phyloP scores from a whole-genome alignment of 192 early-diverging fungal species.

The Coemansia sp. region DNA sequence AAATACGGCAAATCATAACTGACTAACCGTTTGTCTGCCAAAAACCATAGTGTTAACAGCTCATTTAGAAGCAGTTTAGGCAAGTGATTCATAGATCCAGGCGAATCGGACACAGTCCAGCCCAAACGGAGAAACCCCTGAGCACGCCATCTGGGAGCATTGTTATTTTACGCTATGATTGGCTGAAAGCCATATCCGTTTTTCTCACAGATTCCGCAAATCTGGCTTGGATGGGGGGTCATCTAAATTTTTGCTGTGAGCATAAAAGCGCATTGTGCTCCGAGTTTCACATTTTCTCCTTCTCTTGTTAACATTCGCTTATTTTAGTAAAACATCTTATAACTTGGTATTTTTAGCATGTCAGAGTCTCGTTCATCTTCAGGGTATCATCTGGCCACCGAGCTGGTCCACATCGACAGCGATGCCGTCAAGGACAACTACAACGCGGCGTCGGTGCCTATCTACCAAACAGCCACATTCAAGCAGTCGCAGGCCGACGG shows the following conservation, averaged over 20 bases:
- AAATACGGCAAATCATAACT: too few species aligned
- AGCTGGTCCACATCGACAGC: slow-evolving; percentile 73
- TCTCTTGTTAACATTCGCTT: slow-evolving; percentile 4
- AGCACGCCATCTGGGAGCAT: slow-evolving; percentile 5
- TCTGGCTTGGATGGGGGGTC: neutral
- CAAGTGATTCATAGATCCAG: slow-evolving; percentile 1
- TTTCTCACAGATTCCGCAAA: slow-evolving; percentile 5
- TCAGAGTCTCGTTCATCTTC: slow-evolving; percentile 3
- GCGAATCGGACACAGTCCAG: neutral
- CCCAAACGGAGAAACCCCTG: neutral
- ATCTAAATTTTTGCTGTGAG: neutral
- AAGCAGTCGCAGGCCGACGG: slow-evolving; percentile 81
- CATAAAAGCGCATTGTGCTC: slow-evolving; percentile 1
- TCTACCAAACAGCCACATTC: slow-evolving; percentile 98
- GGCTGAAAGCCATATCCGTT: slow-evolving; percentile 2
- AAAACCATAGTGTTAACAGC: too few species aligned
- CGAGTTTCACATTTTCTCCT: neutral
- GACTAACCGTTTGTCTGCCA: too few species aligned
- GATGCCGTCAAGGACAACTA: slow-evolving; percentile 76
- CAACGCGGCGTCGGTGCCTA: slow-evolving; percentile 88
- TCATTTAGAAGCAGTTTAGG: neutral
- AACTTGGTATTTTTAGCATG: slow-evolving; percentile 2
- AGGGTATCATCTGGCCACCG: slow-evolving; percentile 70
- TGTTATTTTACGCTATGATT: slow-evolving; percentile 12
- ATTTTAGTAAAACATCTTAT: neutral